Evolutionary conservation across 805 yeast species (phyloP).

Genomic region (Trichomonascus vanleenenianus): DNA sequence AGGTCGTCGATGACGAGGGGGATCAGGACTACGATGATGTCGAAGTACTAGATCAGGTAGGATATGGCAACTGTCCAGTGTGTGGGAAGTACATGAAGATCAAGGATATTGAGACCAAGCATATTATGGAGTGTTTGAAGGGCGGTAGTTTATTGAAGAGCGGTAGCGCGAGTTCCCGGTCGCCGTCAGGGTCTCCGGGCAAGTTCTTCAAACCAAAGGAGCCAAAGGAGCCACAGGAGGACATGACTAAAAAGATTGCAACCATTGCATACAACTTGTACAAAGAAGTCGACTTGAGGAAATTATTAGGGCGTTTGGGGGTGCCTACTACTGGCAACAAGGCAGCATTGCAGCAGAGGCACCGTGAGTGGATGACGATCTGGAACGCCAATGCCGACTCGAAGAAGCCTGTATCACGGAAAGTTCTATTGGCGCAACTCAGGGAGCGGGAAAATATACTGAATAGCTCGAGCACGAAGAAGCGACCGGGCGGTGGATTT

Average conservation of each 20-base stretch:
- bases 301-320: slow-evolving; percentile 45
- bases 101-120: slow-evolving; percentile 46
- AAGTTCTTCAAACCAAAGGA: slow-evolving; percentile 9
- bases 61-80: slow-evolving; percentile 59
- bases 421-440: slow-evolving; percentile 47
- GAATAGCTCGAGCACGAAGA: slow-evolving; percentile 14
- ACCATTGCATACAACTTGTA: slow-evolving; percentile 61
- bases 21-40: not conserved
- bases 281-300: slow-evolving; percentile 51
- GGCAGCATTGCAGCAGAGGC: slow-evolving; percentile 56
- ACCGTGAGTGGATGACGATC: slow-evolving; percentile 65
- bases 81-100: slow-evolving; percentile 51
- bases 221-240: slow-evolving; percentile 20
- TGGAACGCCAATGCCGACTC: slow-evolving; percentile 81
- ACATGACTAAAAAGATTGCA: slow-evolving; percentile 30
- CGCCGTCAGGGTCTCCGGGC: not conserved
- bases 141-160: too few species aligned
- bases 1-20: not conserved
- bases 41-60: not conserved
- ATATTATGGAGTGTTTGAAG: slow-evolving; percentile 53
- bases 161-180: slow-evolving; percentile 7
- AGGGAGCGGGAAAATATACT: slow-evolving; percentile 53
- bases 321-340: slow-evolving; percentile 59
- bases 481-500: too few species aligned
- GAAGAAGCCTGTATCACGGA: slow-evolving; percentile 50